phyloP scores from a whole-genome alignment of 1,139 yeast species.

The Pichia kudriavzevii region DNA sequence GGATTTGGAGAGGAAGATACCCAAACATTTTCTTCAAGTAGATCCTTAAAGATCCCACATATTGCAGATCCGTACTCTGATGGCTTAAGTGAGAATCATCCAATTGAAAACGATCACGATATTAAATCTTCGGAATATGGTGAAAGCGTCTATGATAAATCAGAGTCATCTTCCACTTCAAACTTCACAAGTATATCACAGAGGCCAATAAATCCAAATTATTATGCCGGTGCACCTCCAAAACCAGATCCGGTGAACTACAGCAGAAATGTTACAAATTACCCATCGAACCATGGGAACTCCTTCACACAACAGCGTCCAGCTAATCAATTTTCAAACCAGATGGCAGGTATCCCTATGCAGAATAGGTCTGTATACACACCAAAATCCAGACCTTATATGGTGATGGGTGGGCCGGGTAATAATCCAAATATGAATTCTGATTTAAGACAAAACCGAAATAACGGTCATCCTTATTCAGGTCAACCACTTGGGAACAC shows the following conservation, averaged over 20 bases:
- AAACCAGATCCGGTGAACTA: conserved; percentile 2
- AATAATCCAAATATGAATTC: background rate
- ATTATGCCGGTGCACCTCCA: conserved; percentile 29
- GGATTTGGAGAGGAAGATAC: conserved; percentile 1
- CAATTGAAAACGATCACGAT: conserved; percentile 4
- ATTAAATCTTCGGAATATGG: conserved; percentile 6
- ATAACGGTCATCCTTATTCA: too few species aligned
- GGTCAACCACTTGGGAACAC: too few species aligned
- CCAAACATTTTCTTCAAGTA: conserved; percentile 4
- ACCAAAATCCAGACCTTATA: conserved; percentile 16
- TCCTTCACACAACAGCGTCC: conserved; percentile 12
- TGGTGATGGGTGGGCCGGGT: conserved; percentile 8
- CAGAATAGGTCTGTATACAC: conserved; percentile 6
- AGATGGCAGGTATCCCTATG: conserved; percentile 7
- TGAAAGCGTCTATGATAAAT: too few species aligned
- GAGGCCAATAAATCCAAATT: conserved; percentile 62
- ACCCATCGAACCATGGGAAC: background rate
- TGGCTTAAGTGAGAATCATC: too few species aligned
- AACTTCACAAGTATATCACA: conserved; percentile 78
- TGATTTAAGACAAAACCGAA: conserved; percentile 1
- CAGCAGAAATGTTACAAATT: conserved; percentile 2
- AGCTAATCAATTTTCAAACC: conserved; percentile 10
- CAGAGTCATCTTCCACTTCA: conserved; percentile 37
- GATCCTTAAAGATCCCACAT: conserved; percentile 20
- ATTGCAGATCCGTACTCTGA: conserved; percentile 24